Conservation (phyloP, 495 filamentous ascomycete species). For the Tuber calosporum region DNA sequence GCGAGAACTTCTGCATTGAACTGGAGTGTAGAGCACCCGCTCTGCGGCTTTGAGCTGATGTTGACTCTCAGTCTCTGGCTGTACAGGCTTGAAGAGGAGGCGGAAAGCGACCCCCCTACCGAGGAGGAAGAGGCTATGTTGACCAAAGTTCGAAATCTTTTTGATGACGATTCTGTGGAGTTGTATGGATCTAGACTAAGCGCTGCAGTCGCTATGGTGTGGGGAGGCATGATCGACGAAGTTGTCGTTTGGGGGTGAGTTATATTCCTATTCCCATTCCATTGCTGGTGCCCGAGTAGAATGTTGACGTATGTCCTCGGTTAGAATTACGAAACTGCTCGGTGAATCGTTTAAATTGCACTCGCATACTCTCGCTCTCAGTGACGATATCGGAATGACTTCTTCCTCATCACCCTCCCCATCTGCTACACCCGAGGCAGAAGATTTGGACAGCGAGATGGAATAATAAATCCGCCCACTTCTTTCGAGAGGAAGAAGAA, state of each 20-base stretch:
- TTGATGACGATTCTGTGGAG: conserved; percentile 80
- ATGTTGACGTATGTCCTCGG: conserved; percentile 47
- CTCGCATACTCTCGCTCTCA: conserved; percentile 85
- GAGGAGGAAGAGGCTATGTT: conserved; percentile 92
- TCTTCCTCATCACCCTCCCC: conserved; percentile 40
- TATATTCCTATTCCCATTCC: conserved; percentile 15
- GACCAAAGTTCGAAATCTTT: conserved; percentile 84
- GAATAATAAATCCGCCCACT: conserved; percentile 25
- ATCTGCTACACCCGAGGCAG: conserved; percentile 38
- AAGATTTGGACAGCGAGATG: conserved; percentile 39
- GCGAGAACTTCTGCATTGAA: conserved; percentile 93
- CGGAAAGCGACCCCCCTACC: conserved; percentile 65
- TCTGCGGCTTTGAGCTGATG: conserved; percentile 95
- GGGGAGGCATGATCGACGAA: conserved; percentile 97
- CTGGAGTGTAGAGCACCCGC: conserved; percentile 97
- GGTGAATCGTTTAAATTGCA: conserved; percentile 97
- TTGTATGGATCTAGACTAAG: conserved; percentile 73
- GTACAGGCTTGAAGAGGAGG: conserved; percentile 97
- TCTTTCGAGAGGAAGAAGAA: conserved; percentile 7
- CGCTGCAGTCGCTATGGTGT: conserved; percentile 84
- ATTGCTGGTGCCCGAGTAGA: conserved; percentile 10
- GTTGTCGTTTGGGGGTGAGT: conserved; percentile 96
- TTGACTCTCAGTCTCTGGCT: conserved; percentile 98
- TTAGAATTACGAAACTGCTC: conserved; percentile 92
- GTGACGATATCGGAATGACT: conserved; percentile 61